These are phyloP conservation scores for Mortierella sp. DNA, from an alignment of 371 early-diverging fungal genomes.

Conservation along the genomic window DNA sequence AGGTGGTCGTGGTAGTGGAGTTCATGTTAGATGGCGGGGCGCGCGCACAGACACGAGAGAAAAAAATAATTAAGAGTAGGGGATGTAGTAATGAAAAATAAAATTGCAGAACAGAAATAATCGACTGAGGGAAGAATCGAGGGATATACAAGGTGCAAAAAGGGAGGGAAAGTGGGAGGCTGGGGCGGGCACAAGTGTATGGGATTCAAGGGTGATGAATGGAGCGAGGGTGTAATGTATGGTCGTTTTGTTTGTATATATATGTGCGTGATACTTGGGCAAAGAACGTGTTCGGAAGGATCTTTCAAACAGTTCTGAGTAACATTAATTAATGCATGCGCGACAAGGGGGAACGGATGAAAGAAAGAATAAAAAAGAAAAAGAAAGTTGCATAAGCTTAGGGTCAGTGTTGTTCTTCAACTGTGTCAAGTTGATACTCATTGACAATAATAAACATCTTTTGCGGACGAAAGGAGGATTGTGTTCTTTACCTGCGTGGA, in stretches of 20 bases:
- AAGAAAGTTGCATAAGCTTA: background rate
- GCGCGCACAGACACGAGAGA: constrained; percentile 8
- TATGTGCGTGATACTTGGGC: too few species aligned
- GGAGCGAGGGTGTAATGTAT: background rate
- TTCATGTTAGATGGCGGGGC: background rate
- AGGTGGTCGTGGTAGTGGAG: background rate
- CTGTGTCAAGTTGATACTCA: background rate
- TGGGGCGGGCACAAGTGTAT: background rate
- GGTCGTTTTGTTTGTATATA: background rate
- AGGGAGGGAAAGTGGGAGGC: background rate
- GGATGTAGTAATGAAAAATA: background rate
- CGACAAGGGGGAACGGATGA: background rate
- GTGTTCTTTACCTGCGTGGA: background rate
- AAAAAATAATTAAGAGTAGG: background rate
- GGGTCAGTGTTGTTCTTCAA: background rate
- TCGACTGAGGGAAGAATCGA: background rate
- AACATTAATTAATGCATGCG: background rate
- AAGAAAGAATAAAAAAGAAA: background rate
- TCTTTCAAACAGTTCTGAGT: background rate
- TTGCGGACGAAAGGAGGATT: too few species aligned
- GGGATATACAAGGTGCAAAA: background rate
- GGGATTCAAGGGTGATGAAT: background rate
- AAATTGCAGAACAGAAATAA: background rate
- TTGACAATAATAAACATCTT: background rate
- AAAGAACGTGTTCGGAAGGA: background rate